Evolutionary conservation across 2,329 filamentous ascomycete species (phyloP).

Genomic region (Sordariomycetes sp.): DNA sequence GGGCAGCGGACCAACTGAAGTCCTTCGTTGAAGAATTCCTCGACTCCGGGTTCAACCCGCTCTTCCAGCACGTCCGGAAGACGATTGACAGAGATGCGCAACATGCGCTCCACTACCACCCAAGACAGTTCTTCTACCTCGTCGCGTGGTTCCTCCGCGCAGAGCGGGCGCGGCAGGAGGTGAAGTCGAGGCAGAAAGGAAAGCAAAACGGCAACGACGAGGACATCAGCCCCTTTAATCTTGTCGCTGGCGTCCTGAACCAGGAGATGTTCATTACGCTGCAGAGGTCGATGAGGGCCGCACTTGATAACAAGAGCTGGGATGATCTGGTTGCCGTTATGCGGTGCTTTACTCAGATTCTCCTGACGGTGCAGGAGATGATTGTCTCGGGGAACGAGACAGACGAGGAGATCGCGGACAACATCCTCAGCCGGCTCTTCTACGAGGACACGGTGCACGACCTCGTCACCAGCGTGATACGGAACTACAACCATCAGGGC

Average conservation of each 20-base stretch:
- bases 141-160: constrained; percentile 87
- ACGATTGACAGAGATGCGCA: constrained; percentile 83
- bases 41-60: constrained; percentile 87
- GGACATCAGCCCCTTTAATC: constrained; percentile 62
- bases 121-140: constrained; percentile 81
- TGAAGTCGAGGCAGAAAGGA: constrained; percentile 21
- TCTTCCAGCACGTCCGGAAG: constrained; percentile 74
- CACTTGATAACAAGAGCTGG: constrained; percentile 77
- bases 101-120: constrained; percentile 64
- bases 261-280: constrained; percentile 91
- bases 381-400: constrained; percentile 70
- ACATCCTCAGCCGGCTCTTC: constrained; percentile 93
- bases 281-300: constrained; percentile 68
- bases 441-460: constrained; percentile 96
- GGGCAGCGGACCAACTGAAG: constrained; percentile 65
- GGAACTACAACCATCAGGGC: constrained; percentile 84
- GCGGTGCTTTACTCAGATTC: constrained; percentile 88
- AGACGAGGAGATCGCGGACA: constrained; percentile 96
- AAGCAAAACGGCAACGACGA: constrained; percentile 13
- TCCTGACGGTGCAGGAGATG: constrained; percentile 91
- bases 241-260: constrained; percentile 80
- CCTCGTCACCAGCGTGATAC: constrained; percentile 63
- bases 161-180: constrained; percentile 58
- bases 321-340: constrained; percentile 75
- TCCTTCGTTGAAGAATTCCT: constrained; percentile 86